Percentiles rank a stretch among this genome's conserved stretches.
Evolutionary conservation across 2,329 filamentous ascomycete species (phyloP).

Genomic region (Fonsecaea pedrosoi): DNA sequence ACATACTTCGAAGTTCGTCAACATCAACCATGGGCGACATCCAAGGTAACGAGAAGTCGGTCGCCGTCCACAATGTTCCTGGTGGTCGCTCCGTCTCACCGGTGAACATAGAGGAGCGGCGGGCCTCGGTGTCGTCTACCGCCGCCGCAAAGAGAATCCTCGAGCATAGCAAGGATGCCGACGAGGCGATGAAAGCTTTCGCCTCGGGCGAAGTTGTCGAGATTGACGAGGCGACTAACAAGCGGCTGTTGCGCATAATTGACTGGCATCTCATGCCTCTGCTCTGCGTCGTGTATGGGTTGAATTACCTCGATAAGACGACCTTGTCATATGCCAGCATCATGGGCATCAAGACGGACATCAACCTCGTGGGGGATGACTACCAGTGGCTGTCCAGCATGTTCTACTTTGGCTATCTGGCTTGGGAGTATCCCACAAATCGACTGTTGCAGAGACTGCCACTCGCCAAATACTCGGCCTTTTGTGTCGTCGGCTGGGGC

Average conservation of each 20-base stretch:
- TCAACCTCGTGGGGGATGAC: slow-evolving; percentile 52
- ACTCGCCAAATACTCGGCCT: slow-evolving; percentile 69
- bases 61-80: slow-evolving; percentile 25
- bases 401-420: slow-evolving; percentile 53
- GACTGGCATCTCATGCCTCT: slow-evolving; percentile 68
- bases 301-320: slow-evolving; percentile 61
- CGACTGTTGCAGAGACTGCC: slow-evolving; percentile 69
- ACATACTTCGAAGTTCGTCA: slow-evolving; percentile 3
- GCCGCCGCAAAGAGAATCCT: slow-evolving; percentile 47
- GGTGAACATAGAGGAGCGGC: slow-evolving; percentile 30
- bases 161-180: slow-evolving; percentile 64
- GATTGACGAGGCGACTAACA: slow-evolving; percentile 64
- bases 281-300: slow-evolving; percentile 64
- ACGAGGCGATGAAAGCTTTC: slow-evolving; percentile 67
- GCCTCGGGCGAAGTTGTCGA: slow-evolving; percentile 58
- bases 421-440: slow-evolving; percentile 71
- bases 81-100: slow-evolving; percentile 32
- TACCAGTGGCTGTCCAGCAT: slow-evolving; percentile 58
- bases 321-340: slow-evolving; percentile 61
- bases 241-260: slow-evolving; percentile 65
- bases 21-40: slow-evolving; percentile 29
- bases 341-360: slow-evolving; percentile 60
- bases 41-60: slow-evolving; percentile 28
- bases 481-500: slow-evolving; percentile 71
- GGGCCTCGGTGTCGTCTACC: slow-evolving; percentile 29